Evolutionary conservation across 768 basidiomycete genomes (phyloP).

Genomic region (Lentinula edodes): DNA sequence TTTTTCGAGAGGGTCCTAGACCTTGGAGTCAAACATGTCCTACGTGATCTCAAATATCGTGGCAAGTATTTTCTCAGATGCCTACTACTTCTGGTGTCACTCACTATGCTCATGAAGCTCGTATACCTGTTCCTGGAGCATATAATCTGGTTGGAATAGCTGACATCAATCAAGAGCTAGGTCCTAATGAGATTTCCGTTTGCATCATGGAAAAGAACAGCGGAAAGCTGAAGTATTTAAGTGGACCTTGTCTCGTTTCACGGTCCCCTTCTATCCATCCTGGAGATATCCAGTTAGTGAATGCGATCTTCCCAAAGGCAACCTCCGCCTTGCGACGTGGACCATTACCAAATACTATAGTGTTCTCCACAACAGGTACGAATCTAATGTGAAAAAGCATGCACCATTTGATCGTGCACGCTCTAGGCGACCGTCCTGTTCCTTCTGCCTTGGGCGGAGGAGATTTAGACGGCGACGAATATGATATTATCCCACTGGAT

Average conservation of each 20-base stretch:
- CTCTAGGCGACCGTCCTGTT: constrained; percentile 51
- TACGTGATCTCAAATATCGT: constrained; percentile 49
- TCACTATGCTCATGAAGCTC: constrained; percentile 24
- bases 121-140: constrained; percentile 58
- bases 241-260: constrained; percentile 51
- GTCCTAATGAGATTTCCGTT: constrained; percentile 55
- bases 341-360: constrained; percentile 51
- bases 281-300: constrained; percentile 57
- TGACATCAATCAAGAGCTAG: constrained; percentile 47
- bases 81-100: background rate
- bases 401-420: background rate
- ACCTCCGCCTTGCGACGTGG: constrained; percentile 47
- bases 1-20: constrained; percentile 50
- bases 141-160: constrained; percentile 72
- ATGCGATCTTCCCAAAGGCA: constrained; percentile 50
- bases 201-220: constrained; percentile 42
- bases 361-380: constrained; percentile 31
- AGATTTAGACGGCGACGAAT: constrained; percentile 63
- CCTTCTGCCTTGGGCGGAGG: constrained; percentile 63
- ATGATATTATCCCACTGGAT: constrained; percentile 43
- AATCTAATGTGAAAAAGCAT: background rate
- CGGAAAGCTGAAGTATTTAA: constrained; percentile 32
- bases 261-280: constrained; percentile 68
- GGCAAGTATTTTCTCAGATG: background rate
- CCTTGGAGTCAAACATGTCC: constrained; percentile 53